Base-by-base conservation (phyloP, 176 grass and related monocot species). In the Oryza rufipogon region DNA sequence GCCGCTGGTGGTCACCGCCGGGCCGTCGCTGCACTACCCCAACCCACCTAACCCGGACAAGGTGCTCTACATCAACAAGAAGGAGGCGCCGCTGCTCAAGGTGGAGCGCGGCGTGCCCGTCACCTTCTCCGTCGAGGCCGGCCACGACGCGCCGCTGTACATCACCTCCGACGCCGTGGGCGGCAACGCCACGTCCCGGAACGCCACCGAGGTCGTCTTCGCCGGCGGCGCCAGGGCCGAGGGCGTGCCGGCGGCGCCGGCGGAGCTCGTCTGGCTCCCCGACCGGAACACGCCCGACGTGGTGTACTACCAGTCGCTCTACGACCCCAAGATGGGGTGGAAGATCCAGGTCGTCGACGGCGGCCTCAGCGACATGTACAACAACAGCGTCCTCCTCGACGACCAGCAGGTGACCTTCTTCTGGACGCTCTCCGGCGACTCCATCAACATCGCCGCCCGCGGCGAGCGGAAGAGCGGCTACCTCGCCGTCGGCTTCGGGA, bases 61-160 rank as follows among this genome's bases (percentile, higher is more conserved):
- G 82, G 93, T 95, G 68, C 83, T 98, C 65, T 98, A 98, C 86
- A 92, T 98, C 84, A 98, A 98, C 80, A 98, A 95, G 84, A 95
- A 95, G 85, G 96, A 98, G 90, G 89, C 93, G 69, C 96, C 96
- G 4, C 78, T 98, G 83, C 87, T 98, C 82, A 91, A 91, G 90
- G 93, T 95, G 73, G 96, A 98, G 85, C 90, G 96, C 47, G 96
- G 96, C 70, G 96, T 94, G 46, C 93, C 93, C n/a, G 91, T 98
- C 75, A 94, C 89, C 28, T 98, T 98, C 81, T 98, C 96, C 28
- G 20, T 98, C 36, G 86, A 95, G 91, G 96, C 96, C 2, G 91
- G 96, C 2, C 96, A 98, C 79, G 96, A 94, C 69, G 91, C 89
- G 38, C 91, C 96, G 2, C 63, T 98, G 70, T 98, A 98, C 84